Percentiles rank a stretch among this genome's conserved stretches.
phyloP scores from a whole-genome alignment of 2,329 filamentous ascomycete genomes.

The Tolypocladium guangdongense region DNA sequence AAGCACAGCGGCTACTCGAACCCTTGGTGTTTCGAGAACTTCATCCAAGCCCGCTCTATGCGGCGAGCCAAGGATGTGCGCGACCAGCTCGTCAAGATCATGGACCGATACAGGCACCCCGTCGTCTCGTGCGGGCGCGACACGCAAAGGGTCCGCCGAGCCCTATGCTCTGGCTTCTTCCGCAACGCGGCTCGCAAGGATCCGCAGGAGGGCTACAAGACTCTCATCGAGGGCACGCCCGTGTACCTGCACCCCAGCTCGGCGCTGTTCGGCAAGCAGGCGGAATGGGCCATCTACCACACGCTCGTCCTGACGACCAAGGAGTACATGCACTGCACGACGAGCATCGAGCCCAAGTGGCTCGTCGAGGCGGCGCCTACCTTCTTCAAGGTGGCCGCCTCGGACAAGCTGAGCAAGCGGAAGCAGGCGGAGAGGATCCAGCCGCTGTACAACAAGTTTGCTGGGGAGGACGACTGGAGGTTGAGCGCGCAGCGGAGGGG shows the following conservation, averaged over 20 bases:
- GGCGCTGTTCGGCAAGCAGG: slow-evolving; percentile 87
- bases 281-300: slow-evolving; percentile 94
- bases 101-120: slow-evolving; percentile 78
- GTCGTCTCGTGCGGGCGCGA: slow-evolving; percentile 79
- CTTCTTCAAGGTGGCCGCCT: slow-evolving; percentile 94
- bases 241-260: slow-evolving; percentile 91
- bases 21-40: slow-evolving; percentile 96
- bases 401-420: slow-evolving; percentile 75
- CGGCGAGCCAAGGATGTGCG: slow-evolving; percentile 83
- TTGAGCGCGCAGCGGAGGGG: slow-evolving; percentile 77
- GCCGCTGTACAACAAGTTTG: slow-evolving; percentile 87
- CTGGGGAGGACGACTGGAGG: slow-evolving; percentile 89
- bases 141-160: slow-evolving; percentile 77
- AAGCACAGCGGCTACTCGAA: slow-evolving; percentile 71
- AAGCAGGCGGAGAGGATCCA: slow-evolving; percentile 93
- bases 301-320: slow-evolving; percentile 85
- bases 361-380: slow-evolving; percentile 94
- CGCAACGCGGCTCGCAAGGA: slow-evolving; percentile 91
- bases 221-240: slow-evolving; percentile 85
- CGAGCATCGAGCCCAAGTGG: slow-evolving; percentile 86
- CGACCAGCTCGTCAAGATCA: slow-evolving; percentile 84
- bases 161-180: slow-evolving; percentile 91
- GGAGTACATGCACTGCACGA: slow-evolving; percentile 97
- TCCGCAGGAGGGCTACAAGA: slow-evolving; percentile 95
- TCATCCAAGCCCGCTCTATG: slow-evolving; percentile 87